Evolutionary conservation across 192 early-diverging fungal species (phyloP).

Genomic region (Rhizophagus prolifer): DNA sequence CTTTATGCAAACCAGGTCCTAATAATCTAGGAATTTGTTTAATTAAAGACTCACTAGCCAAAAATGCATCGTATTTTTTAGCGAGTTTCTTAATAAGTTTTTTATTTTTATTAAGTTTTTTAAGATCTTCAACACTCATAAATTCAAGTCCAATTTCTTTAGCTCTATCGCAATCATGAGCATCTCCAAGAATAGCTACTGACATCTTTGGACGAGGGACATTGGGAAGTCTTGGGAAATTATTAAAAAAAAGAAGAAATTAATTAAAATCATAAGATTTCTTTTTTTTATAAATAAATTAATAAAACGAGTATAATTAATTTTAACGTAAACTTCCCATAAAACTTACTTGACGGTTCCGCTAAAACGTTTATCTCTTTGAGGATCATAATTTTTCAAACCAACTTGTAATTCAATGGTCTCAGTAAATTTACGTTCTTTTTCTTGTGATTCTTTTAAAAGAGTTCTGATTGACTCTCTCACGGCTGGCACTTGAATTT

Average conservation of each 20-base stretch:
- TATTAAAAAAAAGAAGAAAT: background rate
- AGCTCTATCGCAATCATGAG: conserved; percentile 93
- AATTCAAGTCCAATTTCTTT: conserved; percentile 86
- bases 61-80: conserved; percentile 97
- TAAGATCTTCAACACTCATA: conserved; percentile 96
- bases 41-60: conserved; percentile 95
- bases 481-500: conserved; percentile 89
- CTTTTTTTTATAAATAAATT: background rate
- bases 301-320: too few relatives aligned
- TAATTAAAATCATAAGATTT: background rate
- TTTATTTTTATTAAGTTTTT: conserved; percentile 99
- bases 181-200: conserved; percentile 94
- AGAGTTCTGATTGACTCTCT: conserved; percentile 74
- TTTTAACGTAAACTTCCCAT: background rate
- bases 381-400: conserved; percentile 99
- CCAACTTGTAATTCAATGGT: conserved; percentile 98
- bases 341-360: conserved; percentile 76
- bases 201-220: conserved; percentile 93
- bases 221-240: conserved; percentile 73
- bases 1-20: conserved; percentile 96
- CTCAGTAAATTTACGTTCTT: conserved; percentile 94
- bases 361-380: conserved; percentile 99
- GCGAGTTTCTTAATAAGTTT: conserved; percentile 99
- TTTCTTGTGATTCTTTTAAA: conserved; percentile 77
- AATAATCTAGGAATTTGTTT: conserved; percentile 99